phyloP scores from a whole-genome alignment of 805 yeast species.

The Pichia phayaonensis region DNA sequence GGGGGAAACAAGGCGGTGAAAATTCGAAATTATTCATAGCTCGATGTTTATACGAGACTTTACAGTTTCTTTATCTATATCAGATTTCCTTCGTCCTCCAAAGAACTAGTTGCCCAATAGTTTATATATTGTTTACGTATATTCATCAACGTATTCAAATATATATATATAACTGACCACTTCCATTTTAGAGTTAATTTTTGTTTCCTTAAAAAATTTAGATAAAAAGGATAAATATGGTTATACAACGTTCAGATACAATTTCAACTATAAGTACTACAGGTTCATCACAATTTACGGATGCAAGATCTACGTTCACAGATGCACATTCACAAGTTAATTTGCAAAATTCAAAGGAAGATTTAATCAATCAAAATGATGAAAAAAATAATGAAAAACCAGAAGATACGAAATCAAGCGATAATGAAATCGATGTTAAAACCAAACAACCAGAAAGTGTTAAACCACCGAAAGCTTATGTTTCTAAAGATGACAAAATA shows the following conservation, averaged over 20 bases:
- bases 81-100: too few relatives aligned
- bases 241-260: slow-evolving; percentile 8
- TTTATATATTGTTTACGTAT: too few relatives aligned
- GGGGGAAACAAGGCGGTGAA: background rate
- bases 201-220: too few relatives aligned
- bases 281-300: slow-evolving; percentile 15
- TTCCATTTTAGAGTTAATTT: too few relatives aligned
- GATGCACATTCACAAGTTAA: background rate
- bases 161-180: too few relatives aligned
- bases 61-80: too few relatives aligned
- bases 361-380: background rate
- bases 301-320: slow-evolving; percentile 13
- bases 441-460: slow-evolving; percentile 6
- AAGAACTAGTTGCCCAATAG: too few relatives aligned
- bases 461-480: slow-evolving; percentile 6
- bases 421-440: background rate
- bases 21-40: too few relatives aligned
- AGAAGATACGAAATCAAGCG: background rate
- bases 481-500: slow-evolving; percentile 6
- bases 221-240: background rate
- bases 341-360: background rate
- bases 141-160: too few relatives aligned
- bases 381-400: background rate
- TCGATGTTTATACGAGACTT: too few relatives aligned
- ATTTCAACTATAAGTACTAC: slow-evolving; percentile 11